These are phyloP conservation scores for Aspergillus sojae DNA, from an alignment of 2,329 filamentous ascomycete species.

Conservation along the genomic window DNA sequence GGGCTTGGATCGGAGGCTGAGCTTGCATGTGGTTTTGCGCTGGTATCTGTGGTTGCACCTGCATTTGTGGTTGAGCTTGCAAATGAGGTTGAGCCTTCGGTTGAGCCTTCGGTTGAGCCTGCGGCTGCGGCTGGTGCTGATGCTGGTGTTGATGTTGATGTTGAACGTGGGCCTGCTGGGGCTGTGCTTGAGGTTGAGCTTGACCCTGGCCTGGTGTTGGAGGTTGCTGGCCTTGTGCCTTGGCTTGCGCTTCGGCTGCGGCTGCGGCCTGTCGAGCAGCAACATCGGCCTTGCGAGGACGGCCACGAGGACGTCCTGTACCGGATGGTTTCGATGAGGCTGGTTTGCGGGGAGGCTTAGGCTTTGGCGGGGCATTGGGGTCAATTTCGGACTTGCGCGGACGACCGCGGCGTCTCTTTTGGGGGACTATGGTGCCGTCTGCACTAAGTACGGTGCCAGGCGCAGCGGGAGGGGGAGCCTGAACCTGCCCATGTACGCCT, in stretches of 20 bases:
- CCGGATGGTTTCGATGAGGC: conserved; percentile 25
- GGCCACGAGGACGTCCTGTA: conserved; percentile 36
- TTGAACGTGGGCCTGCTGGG: not conserved
- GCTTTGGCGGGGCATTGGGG: conserved; percentile 20
- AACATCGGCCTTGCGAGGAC: conserved; percentile 38
- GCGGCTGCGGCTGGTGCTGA: not conserved
- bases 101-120: conserved; percentile 8
- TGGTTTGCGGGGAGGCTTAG: conserved; percentile 24
- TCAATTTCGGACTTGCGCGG: conserved; percentile 27
- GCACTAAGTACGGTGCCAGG: conserved; percentile 14
- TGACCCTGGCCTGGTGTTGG: conserved; percentile 7
- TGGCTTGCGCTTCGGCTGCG: conserved; percentile 12
- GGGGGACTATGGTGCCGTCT: conserved; percentile 22
- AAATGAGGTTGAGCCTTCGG: not conserved
- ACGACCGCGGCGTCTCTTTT: conserved; percentile 28
- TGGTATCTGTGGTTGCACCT: conserved; percentile 1
- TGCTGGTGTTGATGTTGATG: not conserved
- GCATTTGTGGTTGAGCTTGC: conserved; percentile 13
- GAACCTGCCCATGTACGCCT: not conserved
- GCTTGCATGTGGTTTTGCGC: not conserved
- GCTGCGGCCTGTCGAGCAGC: conserved; percentile 27
- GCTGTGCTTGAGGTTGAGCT: conserved; percentile 7
- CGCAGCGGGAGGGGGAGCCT: not conserved
- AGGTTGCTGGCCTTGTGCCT: conserved; percentile 7
- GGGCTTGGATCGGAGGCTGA: not conserved